Conservation (phyloP, 2,329 filamentous ascomycete species). For the Talaromyces atroroseus region DNA sequence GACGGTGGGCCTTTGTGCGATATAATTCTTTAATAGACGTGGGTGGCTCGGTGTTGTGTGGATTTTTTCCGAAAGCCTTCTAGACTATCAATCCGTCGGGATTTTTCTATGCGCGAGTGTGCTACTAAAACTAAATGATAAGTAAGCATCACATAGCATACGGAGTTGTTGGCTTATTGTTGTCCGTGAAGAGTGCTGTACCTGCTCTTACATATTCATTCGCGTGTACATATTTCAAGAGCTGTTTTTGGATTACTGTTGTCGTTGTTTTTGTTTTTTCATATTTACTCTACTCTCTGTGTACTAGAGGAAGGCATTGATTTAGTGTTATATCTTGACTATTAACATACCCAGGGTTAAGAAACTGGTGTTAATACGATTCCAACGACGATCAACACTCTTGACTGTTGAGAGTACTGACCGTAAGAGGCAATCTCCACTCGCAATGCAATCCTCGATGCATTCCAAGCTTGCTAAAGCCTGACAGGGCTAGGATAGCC, state of each 20-base stretch:
- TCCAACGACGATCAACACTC: too few relatives aligned
- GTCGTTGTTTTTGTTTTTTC: neutral
- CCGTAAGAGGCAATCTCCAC: conserved; percentile 4
- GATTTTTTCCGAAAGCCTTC: neutral
- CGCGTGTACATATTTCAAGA: conserved; percentile 10
- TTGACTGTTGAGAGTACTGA: conserved; percentile 9
- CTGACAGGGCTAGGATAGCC: neutral
- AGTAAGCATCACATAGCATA: conserved; percentile 1
- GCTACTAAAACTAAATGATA: neutral
- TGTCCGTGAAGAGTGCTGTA: neutral
- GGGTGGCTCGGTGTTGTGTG: conserved; percentile 11
- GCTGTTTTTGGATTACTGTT: neutral
- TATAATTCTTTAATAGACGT: conserved; percentile 10
- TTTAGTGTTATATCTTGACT: neutral
- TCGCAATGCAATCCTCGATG: too few relatives aligned
- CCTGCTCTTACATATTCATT: conserved; percentile 2
- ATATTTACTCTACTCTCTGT: neutral
- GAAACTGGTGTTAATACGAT: too few relatives aligned
- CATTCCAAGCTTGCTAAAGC: too few relatives aligned
- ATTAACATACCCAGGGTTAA: neutral
- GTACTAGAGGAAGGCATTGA: conserved; percentile 1
- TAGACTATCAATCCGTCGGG: neutral
- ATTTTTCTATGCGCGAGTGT: too few relatives aligned
- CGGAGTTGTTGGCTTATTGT: conserved; percentile 10
- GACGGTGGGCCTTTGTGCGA: neutral